Percentiles rank a stretch among this genome's conserved stretches.
phyloP scores from a whole-genome alignment of 2,329 filamentous ascomycete genomes.

The Hirsutella minnesotensis region DNA sequence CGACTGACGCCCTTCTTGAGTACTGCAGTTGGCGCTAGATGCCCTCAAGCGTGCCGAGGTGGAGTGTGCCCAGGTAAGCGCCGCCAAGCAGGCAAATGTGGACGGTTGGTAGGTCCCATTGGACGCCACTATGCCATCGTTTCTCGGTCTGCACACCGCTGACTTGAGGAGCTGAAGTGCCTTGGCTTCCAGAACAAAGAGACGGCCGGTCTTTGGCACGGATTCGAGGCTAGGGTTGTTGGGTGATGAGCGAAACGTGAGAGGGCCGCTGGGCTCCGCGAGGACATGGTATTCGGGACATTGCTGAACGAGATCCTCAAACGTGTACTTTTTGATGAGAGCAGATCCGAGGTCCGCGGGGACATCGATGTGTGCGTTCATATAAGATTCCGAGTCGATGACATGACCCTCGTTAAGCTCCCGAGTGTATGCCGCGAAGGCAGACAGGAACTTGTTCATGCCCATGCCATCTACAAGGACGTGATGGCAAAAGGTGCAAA shows the following conservation, averaged over 20 bases:
- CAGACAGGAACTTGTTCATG: slow-evolving; percentile 24
- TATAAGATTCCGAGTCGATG: too few species aligned
- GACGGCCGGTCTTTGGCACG: slow-evolving; percentile 25
- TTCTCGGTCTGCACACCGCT: slow-evolving; percentile 7
- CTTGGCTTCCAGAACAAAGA: slow-evolving; percentile 23
- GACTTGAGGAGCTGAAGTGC: slow-evolving; percentile 14
- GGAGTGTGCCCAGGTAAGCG: slow-evolving; percentile 27
- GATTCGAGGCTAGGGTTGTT: slow-evolving; percentile 17
- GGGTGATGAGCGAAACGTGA: slow-evolving; percentile 3
- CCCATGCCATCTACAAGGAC: slow-evolving; percentile 29
- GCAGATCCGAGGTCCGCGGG: slow-evolving; percentile 11
- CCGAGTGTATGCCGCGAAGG: slow-evolving; percentile 20
- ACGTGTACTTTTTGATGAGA: slow-evolving; percentile 9
- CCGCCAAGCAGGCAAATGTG: slow-evolving; percentile 27
- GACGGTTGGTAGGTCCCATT: slow-evolving; percentile 9
- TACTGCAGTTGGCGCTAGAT: neutral
- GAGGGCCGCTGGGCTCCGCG: slow-evolving; percentile 21
- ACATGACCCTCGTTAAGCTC: too few species aligned
- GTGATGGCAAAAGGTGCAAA: slow-evolving; percentile 29
- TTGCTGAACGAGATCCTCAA: slow-evolving; percentile 13
- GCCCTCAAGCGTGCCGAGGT: slow-evolving; percentile 17
- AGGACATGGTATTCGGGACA: slow-evolving; percentile 27
- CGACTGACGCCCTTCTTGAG: too few species aligned
- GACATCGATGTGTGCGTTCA: slow-evolving; percentile 2
- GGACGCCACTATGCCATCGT: neutral